Conservation (phyloP, 2,329 filamentous ascomycete genomes). For the Botrytis sinoallii region DNA sequence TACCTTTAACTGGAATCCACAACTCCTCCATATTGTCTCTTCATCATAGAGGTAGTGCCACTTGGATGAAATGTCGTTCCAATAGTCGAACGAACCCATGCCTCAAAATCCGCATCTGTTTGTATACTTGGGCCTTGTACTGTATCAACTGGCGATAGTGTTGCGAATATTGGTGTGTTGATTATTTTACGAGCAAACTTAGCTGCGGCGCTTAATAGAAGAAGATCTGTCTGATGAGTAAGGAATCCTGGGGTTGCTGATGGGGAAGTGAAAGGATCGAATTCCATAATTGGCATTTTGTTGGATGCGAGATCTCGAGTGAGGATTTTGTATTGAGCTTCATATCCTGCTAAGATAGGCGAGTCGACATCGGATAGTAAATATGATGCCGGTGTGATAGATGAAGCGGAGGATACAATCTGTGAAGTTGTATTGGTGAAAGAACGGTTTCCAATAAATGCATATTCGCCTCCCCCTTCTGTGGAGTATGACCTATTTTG, state of each 20-base stretch:
- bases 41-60: slow-evolving; percentile 28
- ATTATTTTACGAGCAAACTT: background rate
- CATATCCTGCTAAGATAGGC: slow-evolving; percentile 12
- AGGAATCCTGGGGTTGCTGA: slow-evolving; percentile 55
- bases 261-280: slow-evolving; percentile 40
- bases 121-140: background rate
- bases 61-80: slow-evolving; percentile 22
- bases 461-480: slow-evolving; percentile 3
- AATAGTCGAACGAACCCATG: background rate
- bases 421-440: slow-evolving; percentile 13
- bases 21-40: slow-evolving; percentile 24
- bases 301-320: slow-evolving; percentile 16
- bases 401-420: background rate
- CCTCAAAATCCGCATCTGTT: slow-evolving; percentile 5
- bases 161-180: background rate
- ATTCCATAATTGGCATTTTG: slow-evolving; percentile 11
- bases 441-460: slow-evolving; percentile 4
- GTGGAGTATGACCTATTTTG: slow-evolving; percentile 14
- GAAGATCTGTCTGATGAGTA: slow-evolving; percentile 36
- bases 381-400: slow-evolving; percentile 5
- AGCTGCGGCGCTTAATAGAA: slow-evolving; percentile 2
- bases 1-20: slow-evolving; percentile 25
- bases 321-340: slow-evolving; percentile 14
- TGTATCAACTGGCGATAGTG: slow-evolving; percentile 8
- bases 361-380: background rate